Conservation (phyloP, 2,329 filamentous ascomycete genomes). For the Botrytis medusae region DNA sequence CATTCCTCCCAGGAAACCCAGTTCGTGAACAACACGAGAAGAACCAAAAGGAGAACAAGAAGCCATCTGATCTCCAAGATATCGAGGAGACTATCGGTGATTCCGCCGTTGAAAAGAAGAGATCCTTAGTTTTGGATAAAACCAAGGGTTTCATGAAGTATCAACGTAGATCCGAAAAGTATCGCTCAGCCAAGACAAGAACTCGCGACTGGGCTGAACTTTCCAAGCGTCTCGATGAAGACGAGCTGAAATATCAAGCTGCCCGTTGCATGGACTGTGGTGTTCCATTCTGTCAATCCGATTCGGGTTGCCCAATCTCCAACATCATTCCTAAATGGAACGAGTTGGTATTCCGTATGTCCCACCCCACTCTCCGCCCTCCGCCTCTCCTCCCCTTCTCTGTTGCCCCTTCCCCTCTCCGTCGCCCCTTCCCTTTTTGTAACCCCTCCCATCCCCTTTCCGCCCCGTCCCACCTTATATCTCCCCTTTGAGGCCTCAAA, state of each 20-base stretch:
- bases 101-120: conserved; percentile 82
- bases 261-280: conserved; percentile 98
- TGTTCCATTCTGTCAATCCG: conserved; percentile 97
- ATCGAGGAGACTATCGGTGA: conserved; percentile 91
- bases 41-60: conserved; percentile 60
- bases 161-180: conserved; percentile 88
- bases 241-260: conserved; percentile 94
- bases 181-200: conserved; percentile 78
- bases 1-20: conserved; percentile 67
- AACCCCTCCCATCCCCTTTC: fast-evolving
- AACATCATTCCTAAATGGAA: conserved; percentile 99
- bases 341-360: conserved; percentile 65
- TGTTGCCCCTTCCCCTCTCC: fast-evolving
- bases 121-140: conserved; percentile 92
- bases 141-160: conserved; percentile 98
- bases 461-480: not conserved
- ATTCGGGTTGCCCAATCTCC: conserved; percentile 91
- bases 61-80: conserved; percentile 68
- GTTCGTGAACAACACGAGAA: conserved; percentile 54
- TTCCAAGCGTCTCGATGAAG: conserved; percentile 81
- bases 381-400: not conserved
- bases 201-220: conserved; percentile 94
- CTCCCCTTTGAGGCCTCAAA: not conserved
- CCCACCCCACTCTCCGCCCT: too few relatives aligned
- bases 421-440: not conserved